Evolutionary conservation across 192 early-diverging fungal genomes (phyloP).

Genomic region (Rhizophagus sp.): DNA sequence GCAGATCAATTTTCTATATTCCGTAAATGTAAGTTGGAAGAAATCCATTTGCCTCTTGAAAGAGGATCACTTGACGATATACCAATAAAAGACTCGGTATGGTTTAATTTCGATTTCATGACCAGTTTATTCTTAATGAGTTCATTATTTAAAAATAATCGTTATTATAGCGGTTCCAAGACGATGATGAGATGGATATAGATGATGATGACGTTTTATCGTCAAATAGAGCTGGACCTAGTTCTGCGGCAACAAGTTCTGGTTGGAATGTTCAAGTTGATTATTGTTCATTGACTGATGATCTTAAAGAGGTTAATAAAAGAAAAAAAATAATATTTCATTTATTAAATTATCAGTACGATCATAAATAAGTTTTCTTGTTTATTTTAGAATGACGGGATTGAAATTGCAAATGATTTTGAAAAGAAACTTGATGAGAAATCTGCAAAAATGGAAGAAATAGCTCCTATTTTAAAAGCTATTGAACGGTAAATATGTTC

Average conservation of each 20-base stretch:
- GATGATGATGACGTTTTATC: conserved; percentile 35
- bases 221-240: conserved; percentile 17
- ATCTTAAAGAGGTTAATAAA: conserved; percentile 1
- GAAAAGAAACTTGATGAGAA: conserved; percentile 60
- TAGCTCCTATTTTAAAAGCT: conserved; percentile 92
- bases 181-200: conserved; percentile 51
- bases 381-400: conserved; percentile 27
- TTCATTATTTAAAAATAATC: conserved; percentile 9
- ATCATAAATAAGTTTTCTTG: background rate
- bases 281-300: background rate
- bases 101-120: conserved; percentile 31
- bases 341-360: background rate
- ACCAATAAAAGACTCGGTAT: conserved; percentile 66
- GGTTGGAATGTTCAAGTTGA: conserved; percentile 12
- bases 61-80: conserved; percentile 76
- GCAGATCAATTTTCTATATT: conserved; percentile 81
- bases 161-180: conserved; percentile 25
- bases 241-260: conserved; percentile 16
- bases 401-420: conserved; percentile 65
- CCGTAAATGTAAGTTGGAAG: conserved; percentile 89
- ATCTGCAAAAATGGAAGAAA: conserved; percentile 70
- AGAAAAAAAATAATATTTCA: background rate
- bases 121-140: background rate
- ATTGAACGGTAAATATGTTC: conserved; percentile 56
- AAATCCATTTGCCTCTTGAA: conserved; percentile 83